A percentile compares a stretch with the other conserved stretches of the same genome.
Conservation (phyloP, 805 yeast species). For the Kluyveromyces starmeri region DNA sequence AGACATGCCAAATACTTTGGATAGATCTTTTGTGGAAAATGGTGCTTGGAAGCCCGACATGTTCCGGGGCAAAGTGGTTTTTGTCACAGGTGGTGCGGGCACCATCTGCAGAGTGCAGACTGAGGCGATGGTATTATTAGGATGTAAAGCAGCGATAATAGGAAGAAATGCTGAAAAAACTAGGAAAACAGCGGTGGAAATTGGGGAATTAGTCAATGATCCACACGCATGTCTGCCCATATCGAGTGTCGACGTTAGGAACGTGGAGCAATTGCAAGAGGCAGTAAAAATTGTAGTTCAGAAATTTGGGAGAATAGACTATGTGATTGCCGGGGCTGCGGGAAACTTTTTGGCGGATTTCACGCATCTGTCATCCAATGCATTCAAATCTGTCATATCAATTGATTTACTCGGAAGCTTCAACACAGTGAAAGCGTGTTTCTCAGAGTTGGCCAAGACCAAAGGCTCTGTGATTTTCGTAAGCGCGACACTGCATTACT, state of each 20-base stretch:
- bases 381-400: conserved; percentile 78
- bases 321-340: conserved; percentile 91
- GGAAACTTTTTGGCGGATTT: conserved; percentile 85
- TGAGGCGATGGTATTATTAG: conserved; percentile 73
- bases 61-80: conserved; percentile 77
- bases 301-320: conserved; percentile 72
- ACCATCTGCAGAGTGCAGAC: conserved; percentile 88
- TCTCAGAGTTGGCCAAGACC: conserved; percentile 50
- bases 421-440: conserved; percentile 81
- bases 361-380: conserved; percentile 70
- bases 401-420: conserved; percentile 85
- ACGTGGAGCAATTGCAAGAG: conserved; percentile 42
- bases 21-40: conserved; percentile 20
- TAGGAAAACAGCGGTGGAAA: conserved; percentile 55
- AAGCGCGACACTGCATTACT: conserved; percentile 82
- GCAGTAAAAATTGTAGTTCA: conserved; percentile 63
- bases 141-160: conserved; percentile 79
- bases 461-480: conserved; percentile 73
- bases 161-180: conserved; percentile 72
- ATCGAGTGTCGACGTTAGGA: conserved; percentile 73
- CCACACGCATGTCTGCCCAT: conserved; percentile 56
- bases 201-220: conserved; percentile 47
- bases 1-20: conserved; percentile 23
- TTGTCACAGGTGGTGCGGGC: conserved; percentile 95
- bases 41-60: conserved; percentile 47